A percentile compares a stretch with the other conserved stretches of the same genome.
These are phyloP conservation scores for Colletotrichum melonis DNA, from an alignment of 2,329 filamentous ascomycete genomes.

Conservation along the genomic window DNA sequence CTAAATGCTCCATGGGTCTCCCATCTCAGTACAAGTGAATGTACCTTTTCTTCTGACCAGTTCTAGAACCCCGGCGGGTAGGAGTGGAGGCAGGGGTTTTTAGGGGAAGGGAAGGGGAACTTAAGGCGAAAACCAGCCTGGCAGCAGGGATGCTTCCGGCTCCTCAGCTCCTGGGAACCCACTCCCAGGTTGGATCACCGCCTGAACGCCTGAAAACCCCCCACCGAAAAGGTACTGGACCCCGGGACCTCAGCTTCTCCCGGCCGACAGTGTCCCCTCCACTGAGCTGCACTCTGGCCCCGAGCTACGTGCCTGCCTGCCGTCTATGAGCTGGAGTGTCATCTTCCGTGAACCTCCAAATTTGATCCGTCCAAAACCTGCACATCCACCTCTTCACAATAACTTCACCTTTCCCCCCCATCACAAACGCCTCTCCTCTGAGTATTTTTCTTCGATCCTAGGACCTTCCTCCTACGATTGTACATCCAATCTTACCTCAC, in stretches of 20 bases:
- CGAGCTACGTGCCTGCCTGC: neutral
- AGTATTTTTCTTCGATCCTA: slow-evolving; percentile 27
- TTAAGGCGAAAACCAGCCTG: slow-evolving; percentile 9
- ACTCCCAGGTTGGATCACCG: slow-evolving; percentile 10
- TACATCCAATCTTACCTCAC: slow-evolving; percentile 24
- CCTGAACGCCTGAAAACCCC: neutral
- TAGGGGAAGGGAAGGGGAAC: slow-evolving; percentile 8
- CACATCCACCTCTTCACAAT: slow-evolving; percentile 9
- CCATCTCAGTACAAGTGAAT: slow-evolving; percentile 9
- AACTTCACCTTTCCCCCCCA: neutral
- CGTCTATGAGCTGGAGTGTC: neutral
- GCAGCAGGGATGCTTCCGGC: slow-evolving; percentile 25
- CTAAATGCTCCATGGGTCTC: neutral
- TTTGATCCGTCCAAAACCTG: slow-evolving; percentile 11
- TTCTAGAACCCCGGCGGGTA: slow-evolving; percentile 31
- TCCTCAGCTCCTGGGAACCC: slow-evolving; percentile 12
- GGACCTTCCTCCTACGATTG: neutral
- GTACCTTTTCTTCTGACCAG: slow-evolving; percentile 35
- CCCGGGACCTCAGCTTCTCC: slow-evolving; percentile 4
- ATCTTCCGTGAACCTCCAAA: slow-evolving; percentile 21
- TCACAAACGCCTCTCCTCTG: neutral
- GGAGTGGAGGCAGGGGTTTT: slow-evolving; percentile 18
- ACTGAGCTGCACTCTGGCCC: neutral
- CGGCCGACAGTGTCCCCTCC: neutral
- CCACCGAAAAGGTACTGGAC: neutral